Evolutionary conservation across 2,329 filamentous ascomycete species (phyloP).

Genomic region (Tolypocladium endophyticum): DNA sequence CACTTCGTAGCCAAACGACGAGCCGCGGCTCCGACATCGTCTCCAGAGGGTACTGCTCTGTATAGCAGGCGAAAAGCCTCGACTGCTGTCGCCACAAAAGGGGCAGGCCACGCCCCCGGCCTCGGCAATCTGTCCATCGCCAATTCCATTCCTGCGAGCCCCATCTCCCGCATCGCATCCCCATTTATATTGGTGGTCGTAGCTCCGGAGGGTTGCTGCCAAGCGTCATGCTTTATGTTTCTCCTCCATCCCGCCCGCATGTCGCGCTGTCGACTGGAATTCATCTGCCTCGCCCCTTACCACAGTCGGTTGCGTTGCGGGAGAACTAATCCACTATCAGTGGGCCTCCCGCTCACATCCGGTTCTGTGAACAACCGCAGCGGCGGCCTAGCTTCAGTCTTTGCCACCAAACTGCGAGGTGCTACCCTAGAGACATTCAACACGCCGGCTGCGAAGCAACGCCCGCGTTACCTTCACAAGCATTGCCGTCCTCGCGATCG

Average conservation of each 20-base stretch:
- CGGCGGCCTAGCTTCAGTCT: background rate
- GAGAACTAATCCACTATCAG: background rate
- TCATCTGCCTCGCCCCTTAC: background rate
- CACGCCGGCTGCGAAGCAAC: too few species aligned
- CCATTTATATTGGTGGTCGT: background rate
- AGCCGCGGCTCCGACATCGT: background rate
- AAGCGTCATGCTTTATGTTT: background rate
- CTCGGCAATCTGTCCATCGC: background rate
- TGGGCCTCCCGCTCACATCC: background rate
- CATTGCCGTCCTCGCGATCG: background rate
- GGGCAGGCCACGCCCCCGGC: background rate
- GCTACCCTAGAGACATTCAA: background rate
- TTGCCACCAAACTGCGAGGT: background rate
- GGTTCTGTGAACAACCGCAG: background rate
- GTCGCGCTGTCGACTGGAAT: background rate
- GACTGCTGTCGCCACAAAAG: background rate
- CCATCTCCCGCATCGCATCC: background rate
- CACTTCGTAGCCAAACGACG: background rate
- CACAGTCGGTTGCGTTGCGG: background rate
- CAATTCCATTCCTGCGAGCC: background rate
- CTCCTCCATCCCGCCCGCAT: background rate
- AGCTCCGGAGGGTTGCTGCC: background rate
- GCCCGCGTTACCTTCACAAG: background rate
- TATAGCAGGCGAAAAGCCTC: background rate
- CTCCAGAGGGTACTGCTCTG: background rate